Evolutionary conservation across 345 rosid species (phyloP).

Genomic region (Brassica juncea): DNA sequence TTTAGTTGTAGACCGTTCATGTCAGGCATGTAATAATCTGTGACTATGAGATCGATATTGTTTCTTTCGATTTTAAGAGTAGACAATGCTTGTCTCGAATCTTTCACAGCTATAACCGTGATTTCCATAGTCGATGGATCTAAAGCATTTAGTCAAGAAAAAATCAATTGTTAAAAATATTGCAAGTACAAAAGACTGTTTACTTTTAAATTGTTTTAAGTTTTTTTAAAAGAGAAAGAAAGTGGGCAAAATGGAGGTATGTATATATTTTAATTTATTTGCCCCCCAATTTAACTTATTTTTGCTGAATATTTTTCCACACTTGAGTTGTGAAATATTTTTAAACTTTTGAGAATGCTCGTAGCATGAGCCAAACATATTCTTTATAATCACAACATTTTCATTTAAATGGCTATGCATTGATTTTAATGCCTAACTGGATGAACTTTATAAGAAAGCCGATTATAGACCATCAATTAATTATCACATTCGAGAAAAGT

Average conservation of each 20-base stretch:
- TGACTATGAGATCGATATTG: constrained; percentile 56
- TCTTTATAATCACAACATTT: background rate
- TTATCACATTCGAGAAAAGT: background rate
- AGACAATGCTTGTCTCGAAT: constrained; percentile 53
- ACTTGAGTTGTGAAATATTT: background rate
- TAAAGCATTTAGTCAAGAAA: constrained; percentile 9
- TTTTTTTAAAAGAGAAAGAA: background rate
- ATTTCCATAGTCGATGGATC: constrained; percentile 32
- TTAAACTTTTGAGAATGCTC: background rate
- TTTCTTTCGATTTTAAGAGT: constrained; percentile 39
- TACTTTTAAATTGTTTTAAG: background rate
- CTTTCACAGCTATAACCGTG: constrained; percentile 46
- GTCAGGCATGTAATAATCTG: constrained; percentile 69
- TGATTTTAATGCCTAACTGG: background rate
- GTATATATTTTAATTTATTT: background rate
- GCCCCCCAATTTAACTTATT: background rate
- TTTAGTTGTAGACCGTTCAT: constrained; percentile 70
- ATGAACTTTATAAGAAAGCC: background rate
- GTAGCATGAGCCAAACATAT: background rate
- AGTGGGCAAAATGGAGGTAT: background rate
- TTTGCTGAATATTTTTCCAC: background rate
- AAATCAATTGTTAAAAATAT: background rate
- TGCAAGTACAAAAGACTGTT: background rate
- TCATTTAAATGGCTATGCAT: background rate
- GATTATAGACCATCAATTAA: background rate